Evolutionary conservation across 495 filamentous ascomycete genomes (phyloP).

Genomic region (Patellaria atrata): DNA sequence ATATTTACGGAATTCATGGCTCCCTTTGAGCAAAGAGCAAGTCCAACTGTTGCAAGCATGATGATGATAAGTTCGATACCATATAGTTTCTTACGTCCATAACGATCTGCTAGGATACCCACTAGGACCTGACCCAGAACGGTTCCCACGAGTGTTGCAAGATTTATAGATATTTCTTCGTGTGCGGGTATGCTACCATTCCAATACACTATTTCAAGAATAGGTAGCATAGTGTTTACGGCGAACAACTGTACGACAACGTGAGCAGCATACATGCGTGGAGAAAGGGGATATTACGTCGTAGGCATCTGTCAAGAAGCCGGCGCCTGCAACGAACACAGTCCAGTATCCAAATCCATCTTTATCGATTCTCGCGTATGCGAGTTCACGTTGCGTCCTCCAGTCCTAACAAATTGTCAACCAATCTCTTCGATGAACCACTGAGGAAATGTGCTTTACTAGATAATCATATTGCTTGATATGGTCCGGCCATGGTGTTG

Average conservation of each 20-base stretch:
- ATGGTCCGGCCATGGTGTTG: too few relatives aligned
- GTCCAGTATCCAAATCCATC: slow-evolving; percentile 11
- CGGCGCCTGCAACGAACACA: slow-evolving; percentile 15
- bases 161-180: slow-evolving; percentile 10
- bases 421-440: too few relatives aligned
- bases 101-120: slow-evolving; percentile 13
- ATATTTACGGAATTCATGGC: slow-evolving; percentile 14
- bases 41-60: slow-evolving; percentile 13
- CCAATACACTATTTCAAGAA: slow-evolving; percentile 16
- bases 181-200: slow-evolving; percentile 5
- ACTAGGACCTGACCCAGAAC: slow-evolving; percentile 15
- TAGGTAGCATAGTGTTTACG: slow-evolving; percentile 13
- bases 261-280: not conserved
- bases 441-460: too few relatives aligned
- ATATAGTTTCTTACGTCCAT: slow-evolving; percentile 16
- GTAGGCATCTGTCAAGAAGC: slow-evolving; percentile 16
- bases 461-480: too few relatives aligned
- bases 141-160: slow-evolving; percentile 14
- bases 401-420: not conserved
- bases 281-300: not conserved
- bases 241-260: slow-evolving; percentile 5
- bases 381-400: not conserved
- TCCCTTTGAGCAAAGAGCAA: slow-evolving; percentile 16
- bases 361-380: slow-evolving; percentile 2
- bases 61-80: slow-evolving; percentile 14